phyloP scores from a whole-genome alignment of 1,284 basidiomycete genomes.

The Apiotrichum gamsii region DNA sequence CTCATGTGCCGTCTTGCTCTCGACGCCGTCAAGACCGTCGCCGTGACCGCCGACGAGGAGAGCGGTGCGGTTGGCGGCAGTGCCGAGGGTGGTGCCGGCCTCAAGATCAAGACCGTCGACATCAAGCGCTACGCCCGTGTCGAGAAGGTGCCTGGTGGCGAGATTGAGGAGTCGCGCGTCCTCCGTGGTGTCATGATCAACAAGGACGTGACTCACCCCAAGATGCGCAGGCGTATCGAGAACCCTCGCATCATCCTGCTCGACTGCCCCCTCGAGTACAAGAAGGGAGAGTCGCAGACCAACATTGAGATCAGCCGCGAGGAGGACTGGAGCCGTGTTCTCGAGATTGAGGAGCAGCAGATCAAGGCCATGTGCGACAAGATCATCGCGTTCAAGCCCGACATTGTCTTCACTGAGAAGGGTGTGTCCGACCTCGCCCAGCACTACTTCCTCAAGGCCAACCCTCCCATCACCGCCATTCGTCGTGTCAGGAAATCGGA shows the following conservation, averaged over 20 bases:
- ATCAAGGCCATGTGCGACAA: slow-evolving; percentile 82
- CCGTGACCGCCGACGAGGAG: slow-evolving; percentile 51
- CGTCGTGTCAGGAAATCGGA: slow-evolving; percentile 95
- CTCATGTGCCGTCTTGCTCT: slow-evolving; percentile 95
- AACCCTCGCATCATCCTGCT: slow-evolving; percentile 86
- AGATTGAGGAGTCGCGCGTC: slow-evolving; percentile 88
- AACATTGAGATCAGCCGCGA: slow-evolving; percentile 98
- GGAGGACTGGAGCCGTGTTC: slow-evolving; percentile 84
- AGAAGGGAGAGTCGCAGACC: slow-evolving; percentile 97
- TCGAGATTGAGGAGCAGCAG: slow-evolving; percentile 97
- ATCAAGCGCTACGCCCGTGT: slow-evolving; percentile 97
- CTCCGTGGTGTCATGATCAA: slow-evolving; percentile 92
- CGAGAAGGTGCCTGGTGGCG: slow-evolving; percentile 94
- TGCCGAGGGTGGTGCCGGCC: slow-evolving; percentile 17
- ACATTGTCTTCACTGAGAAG: slow-evolving; percentile 95
- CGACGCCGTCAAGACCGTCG: slow-evolving; percentile 81
- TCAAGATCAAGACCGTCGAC: slow-evolving; percentile 77
- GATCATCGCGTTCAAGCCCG: slow-evolving; percentile 90
- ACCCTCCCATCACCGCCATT: slow-evolving; percentile 71
- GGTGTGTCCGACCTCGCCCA: slow-evolving; percentile 95
- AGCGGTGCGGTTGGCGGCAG: slow-evolving; percentile 48
- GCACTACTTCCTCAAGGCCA: slow-evolving; percentile 80
- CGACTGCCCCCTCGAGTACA: slow-evolving; percentile 97
- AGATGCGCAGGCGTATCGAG: slow-evolving; percentile 86
- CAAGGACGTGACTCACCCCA: slow-evolving; percentile 98